Evolutionary conservation across 148 eudicot species (phyloP).

Genomic region (Camellia granthamiana): DNA sequence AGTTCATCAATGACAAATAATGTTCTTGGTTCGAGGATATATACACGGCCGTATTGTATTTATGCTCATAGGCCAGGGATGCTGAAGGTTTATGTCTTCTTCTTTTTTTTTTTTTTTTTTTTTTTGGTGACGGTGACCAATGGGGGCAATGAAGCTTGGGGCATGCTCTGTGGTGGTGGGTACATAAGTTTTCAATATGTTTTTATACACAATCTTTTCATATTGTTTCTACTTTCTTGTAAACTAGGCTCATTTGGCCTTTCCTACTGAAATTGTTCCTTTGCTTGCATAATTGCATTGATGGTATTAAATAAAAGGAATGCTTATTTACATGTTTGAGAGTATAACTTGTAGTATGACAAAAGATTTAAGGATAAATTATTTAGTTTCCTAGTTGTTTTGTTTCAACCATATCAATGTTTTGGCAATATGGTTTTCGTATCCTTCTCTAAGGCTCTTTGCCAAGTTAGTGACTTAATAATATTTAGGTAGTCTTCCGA

Average conservation of each 20-base stretch:
- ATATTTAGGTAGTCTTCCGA: neutral
- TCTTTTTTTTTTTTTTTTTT: no score
- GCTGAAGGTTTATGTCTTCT: neutral
- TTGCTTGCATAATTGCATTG: no score
- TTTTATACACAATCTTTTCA: neutral
- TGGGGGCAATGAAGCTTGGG: neutral
- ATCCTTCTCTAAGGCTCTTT: neutral
- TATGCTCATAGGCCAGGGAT: slow-evolving; percentile 1
- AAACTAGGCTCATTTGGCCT: no score
- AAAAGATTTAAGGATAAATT: neutral
- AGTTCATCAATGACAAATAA: slow-evolving; percentile 3
- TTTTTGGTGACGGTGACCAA: neutral
- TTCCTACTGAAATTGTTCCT: neutral
- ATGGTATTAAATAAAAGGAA: neutral
- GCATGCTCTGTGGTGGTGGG: neutral
- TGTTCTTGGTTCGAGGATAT: neutral
- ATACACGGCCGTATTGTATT: neutral
- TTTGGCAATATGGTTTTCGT: neutral
- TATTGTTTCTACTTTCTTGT: no score
- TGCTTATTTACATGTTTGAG: neutral
- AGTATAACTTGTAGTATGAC: neutral
- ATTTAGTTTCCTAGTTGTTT: neutral
- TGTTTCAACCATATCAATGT: neutral
- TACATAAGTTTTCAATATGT: neutral
- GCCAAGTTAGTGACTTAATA: neutral